Evolutionary conservation across 208 protist species (phyloP).

Genomic region (Leishmania tarentolae): DNA sequence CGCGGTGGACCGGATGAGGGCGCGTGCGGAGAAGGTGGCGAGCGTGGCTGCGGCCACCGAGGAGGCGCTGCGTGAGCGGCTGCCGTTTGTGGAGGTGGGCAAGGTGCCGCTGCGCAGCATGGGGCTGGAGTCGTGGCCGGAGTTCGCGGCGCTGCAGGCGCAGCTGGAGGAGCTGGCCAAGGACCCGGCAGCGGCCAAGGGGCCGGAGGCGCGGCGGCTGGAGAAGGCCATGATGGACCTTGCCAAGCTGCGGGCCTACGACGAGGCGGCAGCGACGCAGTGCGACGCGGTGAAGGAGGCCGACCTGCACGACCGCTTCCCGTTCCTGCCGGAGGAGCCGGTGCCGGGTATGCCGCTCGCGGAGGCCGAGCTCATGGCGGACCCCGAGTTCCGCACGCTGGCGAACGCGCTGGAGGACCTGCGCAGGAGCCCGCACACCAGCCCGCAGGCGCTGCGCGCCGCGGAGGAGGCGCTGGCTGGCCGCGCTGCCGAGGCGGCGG

Average conservation of each 20-base stretch:
- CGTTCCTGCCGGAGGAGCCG: slow-evolving; percentile 48
- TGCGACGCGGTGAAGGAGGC: slow-evolving; percentile 27
- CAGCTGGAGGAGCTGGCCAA: slow-evolving; percentile 37
- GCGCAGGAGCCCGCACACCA: slow-evolving; percentile 15
- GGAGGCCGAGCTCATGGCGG: slow-evolving; percentile 38
- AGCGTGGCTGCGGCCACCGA: slow-evolving; percentile 22
- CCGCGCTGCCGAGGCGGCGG: slow-evolving; percentile 23
- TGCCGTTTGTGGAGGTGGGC: slow-evolving; percentile 32
- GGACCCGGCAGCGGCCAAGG: slow-evolving; percentile 27
- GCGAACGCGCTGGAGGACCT: slow-evolving; percentile 43
- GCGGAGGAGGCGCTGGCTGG: slow-evolving; percentile 24
- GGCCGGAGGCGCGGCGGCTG: slow-evolving; percentile 38
- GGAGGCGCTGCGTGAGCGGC: slow-evolving; percentile 19
- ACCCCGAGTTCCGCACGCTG: slow-evolving; percentile 47
- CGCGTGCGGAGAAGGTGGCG: slow-evolving; percentile 23
- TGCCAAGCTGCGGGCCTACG: slow-evolving; percentile 37
- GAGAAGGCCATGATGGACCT: slow-evolving; percentile 44
- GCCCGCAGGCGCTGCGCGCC: slow-evolving; percentile 34
- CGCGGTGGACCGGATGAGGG: slow-evolving; percentile 30
- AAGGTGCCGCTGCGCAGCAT: slow-evolving; percentile 34
- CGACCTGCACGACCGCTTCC: slow-evolving; percentile 35
- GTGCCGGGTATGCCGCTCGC: slow-evolving; percentile 34
- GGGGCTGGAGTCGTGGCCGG: slow-evolving; percentile 24
- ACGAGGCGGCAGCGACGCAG: slow-evolving; percentile 17
- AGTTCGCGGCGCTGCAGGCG: slow-evolving; percentile 30